Base-by-base conservation (phyloP, 2,329 filamentous ascomycete genomes). In the Sclerotinia borealis region DNA sequence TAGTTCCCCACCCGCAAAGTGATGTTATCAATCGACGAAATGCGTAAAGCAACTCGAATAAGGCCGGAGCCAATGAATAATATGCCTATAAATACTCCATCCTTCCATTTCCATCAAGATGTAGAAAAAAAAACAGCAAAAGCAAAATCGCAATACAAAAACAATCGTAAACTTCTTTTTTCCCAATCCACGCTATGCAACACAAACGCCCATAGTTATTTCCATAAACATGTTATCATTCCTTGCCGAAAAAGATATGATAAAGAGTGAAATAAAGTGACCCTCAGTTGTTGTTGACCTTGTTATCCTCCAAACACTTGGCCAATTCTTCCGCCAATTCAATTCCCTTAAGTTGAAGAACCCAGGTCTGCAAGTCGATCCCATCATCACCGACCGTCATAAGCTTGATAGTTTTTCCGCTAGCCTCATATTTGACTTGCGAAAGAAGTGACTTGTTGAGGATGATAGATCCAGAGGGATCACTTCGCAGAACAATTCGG, bases 381-480 rank as follows among this genome's bases (percentile, higher is more conserved):
- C 85, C 86, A 56, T 79, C 78, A 58, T 85, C 83, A 63, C 81
- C 82, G 1, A 85, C 81, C 6, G 83, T 81, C 13, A 79, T 79
- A 63, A 88, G 69, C 72, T 83, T 85, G 64, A 89, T 77, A 64
- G 83, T 86, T 75, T 87, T 89, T 52, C 74, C 79, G 34, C 82
- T 80, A 8, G 81, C 77, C 70, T 83, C 83, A 77, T 92, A 93
- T 6, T 79, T 79, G 59, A 86, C 76, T n/a, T 81, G 78, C 2
- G 84, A 78, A 39, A 91, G 76, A 55, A 93, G 75, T 25, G 80
- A 76, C 69, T 87, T 84, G 77, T 96, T 96, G 71, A 96, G 78
- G 4, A 89, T 83, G 52, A 93, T 79, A 45, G 88, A 84, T 19
- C 91, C 91, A 66, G 86, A 83, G 0, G 90, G 90, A 67, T 92